Conservation (phyloP, 1,139 yeast species). For the Yamadazyma membranifaciens region DNA sequence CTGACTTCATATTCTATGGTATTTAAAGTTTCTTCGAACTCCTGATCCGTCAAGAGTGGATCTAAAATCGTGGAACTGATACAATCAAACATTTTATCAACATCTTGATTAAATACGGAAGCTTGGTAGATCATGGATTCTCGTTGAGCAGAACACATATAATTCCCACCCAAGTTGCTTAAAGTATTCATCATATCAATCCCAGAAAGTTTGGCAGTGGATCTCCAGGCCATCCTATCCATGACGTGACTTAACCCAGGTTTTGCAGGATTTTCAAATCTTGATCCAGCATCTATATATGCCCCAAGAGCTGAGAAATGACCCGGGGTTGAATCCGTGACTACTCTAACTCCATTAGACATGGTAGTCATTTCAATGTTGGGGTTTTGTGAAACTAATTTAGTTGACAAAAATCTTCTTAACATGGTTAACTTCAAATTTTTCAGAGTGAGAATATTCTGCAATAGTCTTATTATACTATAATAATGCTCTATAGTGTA, state of each 20-base stretch:
- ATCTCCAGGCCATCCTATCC: conserved; percentile 86
- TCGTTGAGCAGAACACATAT: conserved; percentile 89
- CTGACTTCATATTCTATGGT: conserved; percentile 81
- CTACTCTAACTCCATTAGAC: conserved; percentile 76
- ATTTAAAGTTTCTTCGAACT: conserved; percentile 68
- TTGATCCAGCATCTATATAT: conserved; percentile 86
- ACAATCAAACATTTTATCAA: conserved; percentile 76
- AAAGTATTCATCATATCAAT: conserved; percentile 72
- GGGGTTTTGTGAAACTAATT: conserved; percentile 16
- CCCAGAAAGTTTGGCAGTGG: conserved; percentile 64
- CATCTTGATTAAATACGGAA: conserved; percentile 84
- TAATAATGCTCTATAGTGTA: not conserved
- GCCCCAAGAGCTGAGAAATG: conserved; percentile 91
- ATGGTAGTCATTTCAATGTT: conserved; percentile 51
- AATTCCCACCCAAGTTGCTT: conserved; percentile 87
- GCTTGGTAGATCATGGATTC: conserved; percentile 94
- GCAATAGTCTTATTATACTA: too few species aligned
- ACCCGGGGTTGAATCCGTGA: conserved; percentile 84
- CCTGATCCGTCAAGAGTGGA: conserved; percentile 69
- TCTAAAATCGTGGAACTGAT: conserved; percentile 76
- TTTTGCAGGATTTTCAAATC: conserved; percentile 60
- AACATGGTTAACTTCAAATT: conserved; percentile 6
- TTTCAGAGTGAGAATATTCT: too few species aligned
- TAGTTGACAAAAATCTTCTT: conserved; percentile 13
- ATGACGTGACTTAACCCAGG: conserved; percentile 79